These are phyloP conservation scores for Digitaria exilis DNA, from an alignment of 202 grass and related monocot species.

Conservation along the genomic window DNA sequence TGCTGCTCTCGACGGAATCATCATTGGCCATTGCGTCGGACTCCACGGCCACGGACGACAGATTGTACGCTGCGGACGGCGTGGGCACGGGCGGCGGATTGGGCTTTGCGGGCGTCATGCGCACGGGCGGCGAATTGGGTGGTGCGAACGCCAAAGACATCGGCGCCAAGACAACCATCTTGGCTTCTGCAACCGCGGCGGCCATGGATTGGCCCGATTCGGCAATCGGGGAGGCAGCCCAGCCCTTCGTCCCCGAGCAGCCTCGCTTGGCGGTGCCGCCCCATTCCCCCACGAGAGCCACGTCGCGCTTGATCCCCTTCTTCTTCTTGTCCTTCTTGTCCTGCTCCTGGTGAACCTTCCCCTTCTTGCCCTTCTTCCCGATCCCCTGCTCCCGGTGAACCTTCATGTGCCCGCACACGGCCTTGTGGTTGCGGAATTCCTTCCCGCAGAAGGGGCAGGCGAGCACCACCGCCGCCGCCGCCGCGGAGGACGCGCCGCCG, in stretches of 20 bases:
- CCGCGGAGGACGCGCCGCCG: not conserved
- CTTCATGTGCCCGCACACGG: slow-evolving; percentile 41
- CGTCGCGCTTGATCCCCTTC: not conserved
- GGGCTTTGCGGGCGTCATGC: not conserved
- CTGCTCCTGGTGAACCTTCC: slow-evolving; percentile 19
- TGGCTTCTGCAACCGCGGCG: not conserved
- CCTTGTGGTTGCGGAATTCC: slow-evolving; percentile 25
- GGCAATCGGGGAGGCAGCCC: not conserved
- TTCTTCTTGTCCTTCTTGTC: not conserved
- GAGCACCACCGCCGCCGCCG: not conserved
- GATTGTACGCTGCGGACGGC: not conserved
- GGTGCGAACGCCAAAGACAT: not conserved
- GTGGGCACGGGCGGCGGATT: not conserved
- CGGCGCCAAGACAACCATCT: not conserved
- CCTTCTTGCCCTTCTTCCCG: not conserved
- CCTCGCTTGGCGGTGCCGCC: not conserved
- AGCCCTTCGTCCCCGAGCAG: not conserved
- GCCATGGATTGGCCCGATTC: not conserved
- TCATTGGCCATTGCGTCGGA: not conserved
- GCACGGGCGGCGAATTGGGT: not conserved
- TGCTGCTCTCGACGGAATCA: not conserved
- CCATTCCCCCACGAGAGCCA: not conserved
- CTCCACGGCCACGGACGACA: not conserved
- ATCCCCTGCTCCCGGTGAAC: slow-evolving; percentile 7
- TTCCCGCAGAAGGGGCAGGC: slow-evolving; percentile 23